phyloP scores from a whole-genome alignment of 2,329 filamentous ascomycete genomes.

The Botryotinia narcissicola region DNA sequence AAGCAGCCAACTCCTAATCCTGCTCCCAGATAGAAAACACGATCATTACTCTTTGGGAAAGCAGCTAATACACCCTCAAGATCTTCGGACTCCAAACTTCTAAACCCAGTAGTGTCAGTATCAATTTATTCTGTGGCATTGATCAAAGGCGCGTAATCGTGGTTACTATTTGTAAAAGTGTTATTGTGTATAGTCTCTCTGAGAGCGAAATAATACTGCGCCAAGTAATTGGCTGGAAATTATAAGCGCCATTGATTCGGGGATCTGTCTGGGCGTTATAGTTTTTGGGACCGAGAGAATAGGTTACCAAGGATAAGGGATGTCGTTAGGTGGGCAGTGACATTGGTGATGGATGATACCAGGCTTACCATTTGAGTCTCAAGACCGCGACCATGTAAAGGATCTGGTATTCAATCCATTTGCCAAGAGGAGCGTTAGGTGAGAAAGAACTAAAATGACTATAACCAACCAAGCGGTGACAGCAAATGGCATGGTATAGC shows the following conservation, averaged over 20 bases:
- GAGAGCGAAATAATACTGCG: not conserved
- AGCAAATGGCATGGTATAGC: slow-evolving; percentile 34
- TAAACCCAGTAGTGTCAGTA: not conserved
- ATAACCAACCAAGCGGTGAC: slow-evolving; percentile 33
- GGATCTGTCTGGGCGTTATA: not conserved
- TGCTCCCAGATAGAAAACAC: not conserved
- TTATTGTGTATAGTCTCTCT: not conserved
- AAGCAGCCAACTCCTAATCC: not conserved
- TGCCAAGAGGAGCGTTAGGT: slow-evolving; percentile 23
- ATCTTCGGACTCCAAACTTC: not conserved
- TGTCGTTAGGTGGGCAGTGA: not conserved
- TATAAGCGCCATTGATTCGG: not conserved
- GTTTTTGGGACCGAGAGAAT: not conserved
- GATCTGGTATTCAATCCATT: slow-evolving; percentile 35
- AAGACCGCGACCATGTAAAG: slow-evolving; percentile 30
- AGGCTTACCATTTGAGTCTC: slow-evolving; percentile 30
- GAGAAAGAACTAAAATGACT: slow-evolving; percentile 40
- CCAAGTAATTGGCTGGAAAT: not conserved
- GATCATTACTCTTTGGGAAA: not conserved
- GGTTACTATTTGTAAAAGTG: not conserved
- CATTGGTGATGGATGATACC: not conserved
- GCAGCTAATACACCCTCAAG: not conserved
- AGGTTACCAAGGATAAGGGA: not conserved
- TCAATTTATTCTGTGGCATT: not conserved
- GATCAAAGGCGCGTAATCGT: not conserved